These are phyloP conservation scores for Clonostachys solani DNA, from an alignment of 2,329 filamentous ascomycete genomes.

Conservation along the genomic window DNA sequence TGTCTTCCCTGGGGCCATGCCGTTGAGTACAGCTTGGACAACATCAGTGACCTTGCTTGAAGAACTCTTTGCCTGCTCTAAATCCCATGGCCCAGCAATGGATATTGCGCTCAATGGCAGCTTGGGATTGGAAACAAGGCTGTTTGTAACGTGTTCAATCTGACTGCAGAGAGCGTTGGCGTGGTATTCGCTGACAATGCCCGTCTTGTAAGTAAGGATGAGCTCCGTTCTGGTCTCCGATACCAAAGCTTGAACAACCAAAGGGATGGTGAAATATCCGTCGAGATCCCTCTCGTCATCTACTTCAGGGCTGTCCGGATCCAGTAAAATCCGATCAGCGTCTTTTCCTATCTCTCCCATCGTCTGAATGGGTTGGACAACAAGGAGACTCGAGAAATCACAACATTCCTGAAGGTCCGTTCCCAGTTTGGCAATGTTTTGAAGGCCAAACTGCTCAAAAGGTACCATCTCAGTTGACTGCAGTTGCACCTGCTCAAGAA, in stretches of 20 bases:
- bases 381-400: slow-evolving; percentile 12
- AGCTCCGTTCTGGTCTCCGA: background rate
- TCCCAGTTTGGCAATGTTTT: slow-evolving; percentile 11
- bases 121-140: slow-evolving; percentile 1
- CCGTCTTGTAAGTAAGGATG: slow-evolving; percentile 1
- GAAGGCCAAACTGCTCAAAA: slow-evolving; percentile 14
- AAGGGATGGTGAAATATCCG: slow-evolving; percentile 1
- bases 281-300: slow-evolving; percentile 6
- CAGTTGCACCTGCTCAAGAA: slow-evolving; percentile 5
- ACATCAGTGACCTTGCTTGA: too few species aligned
- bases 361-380: slow-evolving; percentile 6
- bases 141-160: slow-evolving; percentile 1
- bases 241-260: background rate
- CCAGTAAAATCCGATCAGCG: background rate
- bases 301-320: background rate
- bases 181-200: background rate
- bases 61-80: background rate
- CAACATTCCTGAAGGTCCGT: slow-evolving; percentile 7
- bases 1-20: too few species aligned
- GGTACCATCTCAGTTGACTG: slow-evolving; percentile 10
- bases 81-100: slow-evolving; percentile 1
- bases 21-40: too few species aligned
- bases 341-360: background rate
- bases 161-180: slow-evolving; percentile 1
- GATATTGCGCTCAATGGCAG: background rate